Percentiles rank a stretch among this genome's conserved stretches.
These are phyloP conservation scores for Sanguinoderma infundibulare DNA, from an alignment of 1,284 basidiomycete species.

Conservation along the genomic window DNA sequence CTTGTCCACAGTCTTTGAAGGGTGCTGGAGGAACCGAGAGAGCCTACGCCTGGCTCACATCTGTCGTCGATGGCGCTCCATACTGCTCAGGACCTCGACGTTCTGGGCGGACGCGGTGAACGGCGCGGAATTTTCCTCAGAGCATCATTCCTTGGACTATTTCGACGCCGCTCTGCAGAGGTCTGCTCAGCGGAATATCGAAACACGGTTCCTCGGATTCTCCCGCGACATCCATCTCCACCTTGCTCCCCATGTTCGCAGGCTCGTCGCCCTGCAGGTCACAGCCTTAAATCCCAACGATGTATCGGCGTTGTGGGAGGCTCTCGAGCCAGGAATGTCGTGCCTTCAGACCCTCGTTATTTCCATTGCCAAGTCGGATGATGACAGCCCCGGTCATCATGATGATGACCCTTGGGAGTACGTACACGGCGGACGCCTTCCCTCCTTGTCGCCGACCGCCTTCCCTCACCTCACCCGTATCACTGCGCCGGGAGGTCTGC, in stretches of 20 bases:
- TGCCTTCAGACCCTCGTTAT: not conserved
- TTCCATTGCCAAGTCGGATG: not conserved
- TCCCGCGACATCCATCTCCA: not conserved
- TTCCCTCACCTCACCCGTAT: not conserved
- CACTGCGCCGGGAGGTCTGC: not conserved
- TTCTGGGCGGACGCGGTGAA: not conserved
- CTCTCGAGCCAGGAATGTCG: not conserved
- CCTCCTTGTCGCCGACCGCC: not conserved
- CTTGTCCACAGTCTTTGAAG: not conserved
- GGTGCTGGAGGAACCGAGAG: not conserved
- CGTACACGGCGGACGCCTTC: not conserved
- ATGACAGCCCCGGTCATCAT: no score
- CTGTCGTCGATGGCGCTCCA: constrained; percentile 1
- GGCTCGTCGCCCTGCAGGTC: not conserved
- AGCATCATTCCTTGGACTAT: not conserved
- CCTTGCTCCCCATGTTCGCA: not conserved
- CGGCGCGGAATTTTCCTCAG: not conserved
- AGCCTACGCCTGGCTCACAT: not conserved
- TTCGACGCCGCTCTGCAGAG: not conserved
- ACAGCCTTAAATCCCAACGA: not conserved
- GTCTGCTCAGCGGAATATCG: not conserved
- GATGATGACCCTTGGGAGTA: no score
- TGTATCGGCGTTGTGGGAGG: not conserved
- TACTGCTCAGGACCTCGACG: not conserved
- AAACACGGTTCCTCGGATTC: not conserved